Evolutionary conservation across 2,329 filamentous ascomycete genomes (phyloP).

Genomic region (Curvularia verruculosa): DNA sequence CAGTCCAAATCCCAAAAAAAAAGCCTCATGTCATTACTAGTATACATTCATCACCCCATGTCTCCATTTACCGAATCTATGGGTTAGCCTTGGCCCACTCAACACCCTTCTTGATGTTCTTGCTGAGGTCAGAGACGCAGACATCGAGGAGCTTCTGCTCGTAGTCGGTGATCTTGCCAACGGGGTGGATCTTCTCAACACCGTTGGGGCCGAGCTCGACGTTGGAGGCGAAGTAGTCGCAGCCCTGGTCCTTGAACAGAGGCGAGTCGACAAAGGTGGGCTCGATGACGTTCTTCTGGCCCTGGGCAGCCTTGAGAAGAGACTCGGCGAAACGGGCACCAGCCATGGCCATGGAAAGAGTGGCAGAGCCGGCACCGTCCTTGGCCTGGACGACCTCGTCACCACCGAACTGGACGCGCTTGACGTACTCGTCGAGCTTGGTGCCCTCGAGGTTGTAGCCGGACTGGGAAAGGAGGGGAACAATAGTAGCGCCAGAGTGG

Average conservation of each 20-base stretch:
- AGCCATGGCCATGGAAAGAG: slow-evolving; percentile 98
- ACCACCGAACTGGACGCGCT: slow-evolving; percentile 97
- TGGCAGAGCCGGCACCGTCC: slow-evolving; percentile 95
- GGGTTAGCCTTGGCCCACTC: slow-evolving; percentile 68
- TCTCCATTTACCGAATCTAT: slow-evolving; percentile 21
- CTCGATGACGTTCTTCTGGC: slow-evolving; percentile 94
- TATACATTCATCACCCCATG: slow-evolving; percentile 32
- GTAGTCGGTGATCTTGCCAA: slow-evolving; percentile 81
- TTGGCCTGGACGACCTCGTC: slow-evolving; percentile 99
- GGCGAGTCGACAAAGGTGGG: slow-evolving; percentile 96
- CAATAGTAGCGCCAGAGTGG: slow-evolving; percentile 97
- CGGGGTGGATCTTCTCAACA: slow-evolving; percentile 88
- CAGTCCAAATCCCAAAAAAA: slow-evolving; percentile 20
- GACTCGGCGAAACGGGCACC: slow-evolving; percentile 86
- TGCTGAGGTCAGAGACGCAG: slow-evolving; percentile 82
- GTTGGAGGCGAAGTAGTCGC: slow-evolving; percentile 95
- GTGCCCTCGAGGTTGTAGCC: slow-evolving; percentile 83
- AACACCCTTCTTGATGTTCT: slow-evolving; percentile 92
- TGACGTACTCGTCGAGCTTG: slow-evolving; percentile 76
- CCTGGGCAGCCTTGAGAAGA: slow-evolving; percentile 88
- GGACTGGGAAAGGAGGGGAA: slow-evolving; percentile 95
- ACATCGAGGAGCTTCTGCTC: slow-evolving; percentile 91
- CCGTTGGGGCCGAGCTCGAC: slow-evolving; percentile 96
- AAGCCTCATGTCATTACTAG: slow-evolving; percentile 34
- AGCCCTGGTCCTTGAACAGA: slow-evolving; percentile 97